Evolutionary conservation across 345 rosid genomes (phyloP).

Genomic region (Iberis pinnata): DNA sequence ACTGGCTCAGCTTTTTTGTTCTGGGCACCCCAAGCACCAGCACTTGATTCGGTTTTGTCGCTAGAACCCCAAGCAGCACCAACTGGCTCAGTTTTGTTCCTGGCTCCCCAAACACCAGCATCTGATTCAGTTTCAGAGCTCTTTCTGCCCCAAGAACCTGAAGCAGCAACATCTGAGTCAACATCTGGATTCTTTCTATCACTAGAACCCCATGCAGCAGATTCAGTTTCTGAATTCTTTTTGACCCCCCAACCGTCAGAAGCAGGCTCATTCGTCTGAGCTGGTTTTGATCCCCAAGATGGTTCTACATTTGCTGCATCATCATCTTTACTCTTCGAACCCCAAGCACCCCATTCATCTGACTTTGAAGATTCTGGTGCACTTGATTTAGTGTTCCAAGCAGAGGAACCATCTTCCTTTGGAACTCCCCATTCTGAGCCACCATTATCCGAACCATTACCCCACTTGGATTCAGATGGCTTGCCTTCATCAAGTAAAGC

Average conservation of each 20-base stretch:
- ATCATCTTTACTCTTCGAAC: conserved; percentile 24
- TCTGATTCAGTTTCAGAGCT: not conserved
- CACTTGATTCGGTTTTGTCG: not conserved
- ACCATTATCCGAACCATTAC: conserved; percentile 23
- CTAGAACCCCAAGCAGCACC: not conserved
- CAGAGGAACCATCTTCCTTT: conserved; percentile 23
- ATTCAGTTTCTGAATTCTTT: not conserved
- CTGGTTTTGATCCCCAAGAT: conserved; percentile 30
- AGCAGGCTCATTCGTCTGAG: conserved; percentile 15
- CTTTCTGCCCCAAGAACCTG: conserved; percentile 1
- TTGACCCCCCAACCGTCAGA: not conserved
- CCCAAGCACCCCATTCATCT: conserved; percentile 34
- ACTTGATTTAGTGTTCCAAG: conserved; percentile 24
- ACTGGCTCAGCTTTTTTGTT: not conserved
- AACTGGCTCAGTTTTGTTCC: not conserved
- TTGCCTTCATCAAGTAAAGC: conserved; percentile 27
- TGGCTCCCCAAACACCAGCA: not conserved
- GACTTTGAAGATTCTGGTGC: conserved; percentile 25
- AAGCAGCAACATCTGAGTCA: not conserved
- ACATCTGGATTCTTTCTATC: not conserved
- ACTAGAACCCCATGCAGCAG: not conserved
- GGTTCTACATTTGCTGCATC: conserved; percentile 21
- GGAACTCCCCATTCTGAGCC: conserved; percentile 35
- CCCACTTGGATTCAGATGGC: conserved; percentile 42
- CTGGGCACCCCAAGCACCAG: not conserved